Evolutionary conservation across 2,329 filamentous ascomycete genomes (phyloP).

Genomic region (Blastomyces parvus): DNA sequence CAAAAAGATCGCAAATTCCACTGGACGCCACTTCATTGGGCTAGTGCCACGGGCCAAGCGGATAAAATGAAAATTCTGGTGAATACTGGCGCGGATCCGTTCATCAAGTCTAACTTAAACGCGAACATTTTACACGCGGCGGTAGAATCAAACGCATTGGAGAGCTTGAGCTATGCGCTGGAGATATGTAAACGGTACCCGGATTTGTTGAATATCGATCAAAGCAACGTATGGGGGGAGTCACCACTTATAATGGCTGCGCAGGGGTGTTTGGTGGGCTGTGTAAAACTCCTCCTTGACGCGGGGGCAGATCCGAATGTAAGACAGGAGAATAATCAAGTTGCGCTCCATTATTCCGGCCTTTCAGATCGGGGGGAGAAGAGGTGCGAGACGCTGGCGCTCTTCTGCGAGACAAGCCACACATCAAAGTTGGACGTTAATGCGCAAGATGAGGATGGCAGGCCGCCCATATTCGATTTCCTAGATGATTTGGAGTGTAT

Average conservation of each 20-base stretch:
- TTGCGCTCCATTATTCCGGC: conserved; percentile 15
- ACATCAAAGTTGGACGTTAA: conserved; percentile 9
- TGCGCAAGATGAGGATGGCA: conserved; percentile 15
- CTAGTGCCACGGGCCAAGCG: conserved; percentile 13
- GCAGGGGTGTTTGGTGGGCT: conserved; percentile 13
- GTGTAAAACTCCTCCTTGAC: conserved; percentile 12
- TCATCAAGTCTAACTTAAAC: conserved; percentile 15
- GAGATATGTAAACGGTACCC: conserved; percentile 14
- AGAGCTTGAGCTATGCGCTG: conserved; percentile 12
- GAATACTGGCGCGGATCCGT: conserved; percentile 14
- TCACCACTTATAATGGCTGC: conserved; percentile 15
- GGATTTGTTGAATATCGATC: conserved; percentile 9
- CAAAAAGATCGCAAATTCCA: conserved; percentile 17
- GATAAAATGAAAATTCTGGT: conserved; percentile 16
- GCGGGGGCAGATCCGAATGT: conserved; percentile 14
- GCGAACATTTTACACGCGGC: conserved; percentile 16
- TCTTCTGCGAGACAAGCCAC: conserved; percentile 9
- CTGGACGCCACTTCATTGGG: conserved; percentile 18
- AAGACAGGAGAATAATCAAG: conserved; percentile 14
- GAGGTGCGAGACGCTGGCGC: conserved; percentile 11
- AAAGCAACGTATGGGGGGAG: conserved; percentile 15
- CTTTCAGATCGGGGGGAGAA: conserved; percentile 11
- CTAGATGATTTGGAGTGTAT: conserved; percentile 15
- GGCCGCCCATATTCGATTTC: conserved; percentile 16
- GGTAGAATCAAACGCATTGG: conserved; percentile 14